Evolutionary conservation across 805 yeast species (phyloP), one percentile per base, ranked within the genome.

Genomic region (Scheffersomyces lignosus): DNA sequence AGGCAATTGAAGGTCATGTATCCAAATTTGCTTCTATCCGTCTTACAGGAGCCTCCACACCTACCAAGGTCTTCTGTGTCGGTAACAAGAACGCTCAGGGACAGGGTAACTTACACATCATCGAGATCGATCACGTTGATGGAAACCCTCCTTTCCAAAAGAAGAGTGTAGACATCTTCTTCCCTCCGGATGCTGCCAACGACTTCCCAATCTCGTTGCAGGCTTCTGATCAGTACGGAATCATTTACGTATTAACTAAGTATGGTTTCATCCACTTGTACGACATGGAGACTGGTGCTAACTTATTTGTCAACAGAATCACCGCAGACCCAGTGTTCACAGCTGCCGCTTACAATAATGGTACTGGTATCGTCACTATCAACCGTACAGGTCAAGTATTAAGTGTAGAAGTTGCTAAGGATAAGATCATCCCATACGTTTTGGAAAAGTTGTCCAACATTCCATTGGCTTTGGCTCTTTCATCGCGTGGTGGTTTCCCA

Each of bases 1-100:
- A 93, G 69, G 90, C 96, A 15, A 87, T 93, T 52, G 98, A 93
- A 58, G 99, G 99, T 53, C 99, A 93, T 64, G 98, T 95, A 38
- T 93, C 96, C 41, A 80, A 81, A 28, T 93, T 93, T 67, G 88
- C 96, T 37, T 71, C 75, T 41, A 69, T 93, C 45, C 75, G 80
- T 43, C 71, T 91, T 50, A 84, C 80, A 35, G 88, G 88, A 37
- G 87, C 90, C 27, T 52, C 80, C 18, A 65, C 64, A 31, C 87
- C 87, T 28, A 86, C 95, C 34, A 89, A 87, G 64, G 81, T 91
- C 22, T 91, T 93, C 62, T 86, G 95, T 41, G 90, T 91, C 58
- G 98, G 96, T 53, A 88, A 89, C 66, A 83, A 93, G 64, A 78
- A 83, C 36, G 85, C 84, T 26, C 82, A 81, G 43, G 76, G 80